Conservation (phyloP, 148 eudicot genomes). For the Cornus kousa region DNA sequence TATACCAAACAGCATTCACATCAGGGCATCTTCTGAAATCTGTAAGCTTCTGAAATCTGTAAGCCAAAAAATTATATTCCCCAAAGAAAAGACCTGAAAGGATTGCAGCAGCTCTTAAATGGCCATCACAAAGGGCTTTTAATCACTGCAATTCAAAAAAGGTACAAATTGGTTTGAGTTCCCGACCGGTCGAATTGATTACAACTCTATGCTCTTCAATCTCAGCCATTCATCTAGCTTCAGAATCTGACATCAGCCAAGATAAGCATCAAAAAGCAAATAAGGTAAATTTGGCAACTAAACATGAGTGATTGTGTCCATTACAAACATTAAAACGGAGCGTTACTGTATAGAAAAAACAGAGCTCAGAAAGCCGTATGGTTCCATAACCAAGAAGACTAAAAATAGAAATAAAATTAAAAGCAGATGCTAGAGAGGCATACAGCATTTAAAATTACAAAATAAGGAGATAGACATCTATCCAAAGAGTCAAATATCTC, state of each 20-base stretch:
- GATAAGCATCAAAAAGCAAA: background rate
- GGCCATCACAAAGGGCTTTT: slow-evolving; percentile 25
- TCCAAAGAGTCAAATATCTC: background rate
- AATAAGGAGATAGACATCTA: background rate
- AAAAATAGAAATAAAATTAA: background rate
- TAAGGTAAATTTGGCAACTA: background rate
- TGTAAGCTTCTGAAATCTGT: slow-evolving; percentile 4
- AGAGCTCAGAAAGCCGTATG: background rate
- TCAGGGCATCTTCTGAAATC: slow-evolving; percentile 7
- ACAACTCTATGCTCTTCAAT: slow-evolving; percentile 1
- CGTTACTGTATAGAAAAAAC: background rate
- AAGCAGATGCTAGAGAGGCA: background rate
- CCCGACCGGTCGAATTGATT: background rate
- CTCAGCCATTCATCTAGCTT: slow-evolving; percentile 22
- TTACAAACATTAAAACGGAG: background rate
- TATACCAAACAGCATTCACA: slow-evolving; percentile 15
- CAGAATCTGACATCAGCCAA: slow-evolving; percentile 26
- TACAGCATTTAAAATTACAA: too few species aligned
- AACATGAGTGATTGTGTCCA: background rate
- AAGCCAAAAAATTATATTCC: slow-evolving; percentile 10
- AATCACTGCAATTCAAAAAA: slow-evolving; percentile 34
- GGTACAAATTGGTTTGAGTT: slow-evolving; percentile 10
- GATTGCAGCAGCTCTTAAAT: slow-evolving; percentile 12
- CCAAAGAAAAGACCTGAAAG: background rate
- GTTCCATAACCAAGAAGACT: background rate